phyloP scores from a whole-genome alignment of 2,329 filamentous ascomycete species.

The Aspergillus luchuensis region DNA sequence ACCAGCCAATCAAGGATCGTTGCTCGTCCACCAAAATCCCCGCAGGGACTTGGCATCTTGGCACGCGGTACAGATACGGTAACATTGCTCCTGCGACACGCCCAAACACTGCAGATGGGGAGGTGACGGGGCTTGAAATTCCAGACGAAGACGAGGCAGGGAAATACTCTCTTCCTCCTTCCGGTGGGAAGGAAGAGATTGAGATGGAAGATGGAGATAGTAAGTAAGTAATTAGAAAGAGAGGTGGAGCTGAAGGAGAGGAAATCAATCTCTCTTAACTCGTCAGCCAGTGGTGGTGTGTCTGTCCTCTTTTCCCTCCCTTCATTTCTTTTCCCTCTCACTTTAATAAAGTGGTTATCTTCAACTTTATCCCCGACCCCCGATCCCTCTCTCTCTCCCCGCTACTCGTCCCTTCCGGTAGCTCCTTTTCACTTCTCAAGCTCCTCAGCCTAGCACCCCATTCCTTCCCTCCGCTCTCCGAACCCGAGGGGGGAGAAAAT shows the following conservation, averaged over 20 bases:
- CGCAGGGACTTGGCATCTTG: conserved; percentile 27
- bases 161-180: not conserved
- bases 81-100: conserved; percentile 1
- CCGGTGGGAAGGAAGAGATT: not conserved
- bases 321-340: not conserved
- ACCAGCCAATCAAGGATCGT: conserved; percentile 13
- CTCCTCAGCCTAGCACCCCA: not conserved
- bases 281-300: no score
- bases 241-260: not conserved
- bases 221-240: no score
- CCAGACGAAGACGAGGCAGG: not conserved
- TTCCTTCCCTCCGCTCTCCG: not conserved
- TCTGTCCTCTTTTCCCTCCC: not conserved
- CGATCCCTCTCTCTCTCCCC: not conserved
- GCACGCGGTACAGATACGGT: conserved; percentile 17
- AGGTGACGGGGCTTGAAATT: not conserved
- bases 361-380: not conserved
- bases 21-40: conserved; percentile 14
- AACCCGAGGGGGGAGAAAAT: not conserved
- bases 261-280: no score
- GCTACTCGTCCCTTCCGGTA: no score
- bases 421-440: no score
- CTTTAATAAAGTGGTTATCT: not conserved
- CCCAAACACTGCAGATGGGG: not conserved
- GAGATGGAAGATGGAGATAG: not conserved